These are phyloP conservation scores for Fusarium pseudograminearum DNA, from an alignment of 2,329 filamentous ascomycete genomes.

Conservation along the genomic window DNA sequence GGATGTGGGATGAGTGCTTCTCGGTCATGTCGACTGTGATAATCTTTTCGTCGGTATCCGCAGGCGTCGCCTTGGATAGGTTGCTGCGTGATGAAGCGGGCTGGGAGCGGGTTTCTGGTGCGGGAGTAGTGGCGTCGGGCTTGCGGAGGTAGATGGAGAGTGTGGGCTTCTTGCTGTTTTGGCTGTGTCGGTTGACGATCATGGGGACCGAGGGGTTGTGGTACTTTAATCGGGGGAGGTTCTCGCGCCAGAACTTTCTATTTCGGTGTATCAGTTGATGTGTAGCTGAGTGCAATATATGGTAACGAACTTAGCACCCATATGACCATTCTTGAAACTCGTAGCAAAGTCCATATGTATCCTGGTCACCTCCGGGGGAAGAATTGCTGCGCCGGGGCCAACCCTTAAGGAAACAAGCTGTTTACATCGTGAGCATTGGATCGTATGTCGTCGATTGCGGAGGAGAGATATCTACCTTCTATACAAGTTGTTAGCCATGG, in stretches of 20 bases:
- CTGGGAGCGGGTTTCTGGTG: constrained; percentile 52
- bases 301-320: constrained; percentile 74
- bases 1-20: constrained; percentile 70
- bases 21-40: constrained; percentile 73
- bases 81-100: constrained; percentile 62
- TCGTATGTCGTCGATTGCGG: constrained; percentile 28
- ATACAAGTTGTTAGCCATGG: constrained; percentile 37
- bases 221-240: constrained; percentile 89
- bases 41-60: constrained; percentile 62
- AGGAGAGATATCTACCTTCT: constrained; percentile 58
- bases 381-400: constrained; percentile 84
- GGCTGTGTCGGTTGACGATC: constrained; percentile 77
- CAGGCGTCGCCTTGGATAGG: constrained; percentile 61
- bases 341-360: constrained; percentile 80
- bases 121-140: constrained; percentile 42
- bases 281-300: constrained; percentile 11
- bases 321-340: constrained; percentile 73
- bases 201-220: constrained; percentile 90
- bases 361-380: constrained; percentile 80
- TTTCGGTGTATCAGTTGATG: constrained; percentile 20
- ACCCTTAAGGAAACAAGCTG: constrained; percentile 81
- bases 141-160: constrained; percentile 75
- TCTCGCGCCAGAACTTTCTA: constrained; percentile 90
- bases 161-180: constrained; percentile 67
- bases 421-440: constrained; percentile 45